Evolutionary conservation across 805 yeast species (phyloP).

Genomic region (Maudiozyma barnettii): DNA sequence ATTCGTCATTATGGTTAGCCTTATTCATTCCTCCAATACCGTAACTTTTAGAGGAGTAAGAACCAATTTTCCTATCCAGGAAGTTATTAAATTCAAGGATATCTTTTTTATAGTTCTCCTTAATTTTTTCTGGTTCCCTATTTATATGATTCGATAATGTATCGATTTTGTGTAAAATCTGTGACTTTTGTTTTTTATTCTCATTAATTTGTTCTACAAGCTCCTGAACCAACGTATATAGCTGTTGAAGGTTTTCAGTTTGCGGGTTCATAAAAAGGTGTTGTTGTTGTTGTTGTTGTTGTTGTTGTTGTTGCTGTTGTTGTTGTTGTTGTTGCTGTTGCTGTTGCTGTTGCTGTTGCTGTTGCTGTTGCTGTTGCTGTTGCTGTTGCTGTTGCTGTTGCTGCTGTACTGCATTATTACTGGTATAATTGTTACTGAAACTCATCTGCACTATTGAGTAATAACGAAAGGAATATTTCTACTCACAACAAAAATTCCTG

Average conservation of each 20-base stretch:
- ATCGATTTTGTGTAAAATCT: slow-evolving; percentile 14
- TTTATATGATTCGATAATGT: slow-evolving; percentile 12
- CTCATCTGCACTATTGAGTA: background rate
- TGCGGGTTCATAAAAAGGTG: slow-evolving; percentile 23
- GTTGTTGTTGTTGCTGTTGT: background rate
- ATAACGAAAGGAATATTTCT: too few species aligned
- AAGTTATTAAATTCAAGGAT: slow-evolving; percentile 13
- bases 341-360: slow-evolving; percentile 3
- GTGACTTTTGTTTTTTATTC: slow-evolving; percentile 16
- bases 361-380: slow-evolving; percentile 4
- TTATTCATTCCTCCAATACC: background rate
- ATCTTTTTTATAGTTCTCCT: slow-evolving; percentile 6
- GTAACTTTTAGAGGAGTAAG: background rate
- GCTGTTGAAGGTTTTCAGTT: slow-evolving; percentile 19
- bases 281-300: slow-evolving; percentile 12
- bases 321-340: slow-evolving; percentile 7
- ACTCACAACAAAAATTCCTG: too few species aligned
- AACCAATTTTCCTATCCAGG: slow-evolving; percentile 4
- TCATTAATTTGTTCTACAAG: slow-evolving; percentile 12
- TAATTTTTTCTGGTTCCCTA: slow-evolving; percentile 4
- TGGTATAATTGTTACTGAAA: background rate
- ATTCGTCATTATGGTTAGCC: background rate
- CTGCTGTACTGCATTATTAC: background rate
- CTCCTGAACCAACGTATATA: slow-evolving; percentile 17
- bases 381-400: slow-evolving; percentile 4